Conservation (phyloP, 352 stramenopile genomes). For the Elongisporangium prolatum region DNA sequence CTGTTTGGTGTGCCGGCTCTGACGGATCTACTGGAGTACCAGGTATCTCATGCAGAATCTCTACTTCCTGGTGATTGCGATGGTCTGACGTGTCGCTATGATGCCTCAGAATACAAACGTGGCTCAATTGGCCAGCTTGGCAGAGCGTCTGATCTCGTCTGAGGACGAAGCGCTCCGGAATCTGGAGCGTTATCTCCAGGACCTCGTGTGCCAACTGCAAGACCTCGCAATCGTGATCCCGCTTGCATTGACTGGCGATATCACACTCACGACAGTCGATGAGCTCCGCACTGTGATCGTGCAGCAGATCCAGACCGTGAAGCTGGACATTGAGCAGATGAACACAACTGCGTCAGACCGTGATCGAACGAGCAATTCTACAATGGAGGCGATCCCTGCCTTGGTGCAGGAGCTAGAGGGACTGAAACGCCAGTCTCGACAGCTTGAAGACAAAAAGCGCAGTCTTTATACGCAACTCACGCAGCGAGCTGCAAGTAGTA, state of each 20-base stretch:
- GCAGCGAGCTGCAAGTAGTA: not conserved
- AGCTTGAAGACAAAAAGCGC: conserved; percentile 11
- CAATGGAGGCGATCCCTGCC: not conserved
- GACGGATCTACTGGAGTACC: not conserved
- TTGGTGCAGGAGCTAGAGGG: conserved; percentile 8
- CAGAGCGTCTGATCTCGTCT: conserved; percentile 1
- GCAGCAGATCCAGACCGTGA: conserved; percentile 4
- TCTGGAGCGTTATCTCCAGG: conserved; percentile 22
- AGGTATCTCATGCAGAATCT: not conserved
- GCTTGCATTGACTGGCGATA: conserved; percentile 10
- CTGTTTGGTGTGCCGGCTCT: not conserved
- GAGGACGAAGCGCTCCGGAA: conserved; percentile 8
- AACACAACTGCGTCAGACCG: conserved; percentile 5
- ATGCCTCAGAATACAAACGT: conserved; percentile 2
- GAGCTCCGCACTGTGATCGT: conserved; percentile 14
- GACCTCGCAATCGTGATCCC: conserved; percentile 15
- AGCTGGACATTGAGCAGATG: conserved; percentile 10
- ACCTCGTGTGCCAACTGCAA: conserved; percentile 19
- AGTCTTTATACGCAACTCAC: not conserved
- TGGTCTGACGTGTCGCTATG: not conserved
- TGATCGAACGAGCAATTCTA: not conserved
- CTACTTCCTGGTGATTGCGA: not conserved
- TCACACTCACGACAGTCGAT: conserved; percentile 11
- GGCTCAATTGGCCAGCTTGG: not conserved
- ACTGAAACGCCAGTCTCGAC: conserved; percentile 9